Base-by-base conservation (phyloP, 2,329 filamentous ascomycete species). In the Pseudogymnoascus sp. region DNA sequence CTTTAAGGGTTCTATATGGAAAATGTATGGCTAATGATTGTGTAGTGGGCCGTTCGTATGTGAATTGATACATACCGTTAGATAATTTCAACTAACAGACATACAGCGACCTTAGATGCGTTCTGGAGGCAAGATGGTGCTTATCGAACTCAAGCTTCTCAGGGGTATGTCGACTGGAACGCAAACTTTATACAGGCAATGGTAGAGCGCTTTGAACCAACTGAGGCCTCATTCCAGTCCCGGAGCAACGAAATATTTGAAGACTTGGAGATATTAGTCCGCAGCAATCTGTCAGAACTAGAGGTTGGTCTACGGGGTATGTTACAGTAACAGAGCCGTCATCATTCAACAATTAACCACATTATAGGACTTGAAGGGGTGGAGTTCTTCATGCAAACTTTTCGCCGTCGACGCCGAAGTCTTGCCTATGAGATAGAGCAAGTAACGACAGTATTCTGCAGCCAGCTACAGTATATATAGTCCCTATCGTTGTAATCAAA, bases 41-140 rank as follows among this genome's bases (percentile, higher is more conserved):
- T 4, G n/a, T 31, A 53, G 46, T 53, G 46, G 46, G 18, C 1
- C 62, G 14, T 14, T 21, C 59, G 62, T 38, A n/a, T 53, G 38
- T 63, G 18, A 14, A 37, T 8, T 46, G 7, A 25, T 12, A 38
- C 59, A 62, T 40, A 11, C 28, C 50, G n/a, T 8, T 12, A 21
- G 59, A 36, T n/a, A 14, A 37, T 37, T n/a, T 28, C 25, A n/a
- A 37, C 53, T 65, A 31, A 64, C 14, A 16, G 14, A 14, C 12
- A 23, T n/a, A 63, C 46, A 66, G 63, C 2, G 38, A 66, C 61
- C 25, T 21, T 66, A n/a, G 42, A 63, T 25, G 65, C 63, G 6
- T 65, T 65, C 31, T 66, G 63, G 65, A 63, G 62, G 6, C 25
- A 46, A 34, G 63, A 63, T 31, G 63, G 65, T 18, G 65, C 61